Base-by-base conservation (phyloP, 2,329 filamentous ascomycete genomes). In the Exserohilum rostratum region DNA sequence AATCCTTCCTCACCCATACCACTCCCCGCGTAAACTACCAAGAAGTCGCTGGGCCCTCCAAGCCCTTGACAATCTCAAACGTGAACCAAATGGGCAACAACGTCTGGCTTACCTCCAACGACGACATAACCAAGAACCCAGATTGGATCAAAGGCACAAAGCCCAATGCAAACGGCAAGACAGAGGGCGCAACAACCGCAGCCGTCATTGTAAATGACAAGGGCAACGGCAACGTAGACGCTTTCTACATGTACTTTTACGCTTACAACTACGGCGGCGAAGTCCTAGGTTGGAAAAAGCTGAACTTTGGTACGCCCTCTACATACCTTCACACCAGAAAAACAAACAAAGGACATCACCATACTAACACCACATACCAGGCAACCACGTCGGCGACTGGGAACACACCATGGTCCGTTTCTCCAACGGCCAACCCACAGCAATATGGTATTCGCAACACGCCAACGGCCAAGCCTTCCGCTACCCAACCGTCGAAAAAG, bases 321-420 rank as follows among this genome's bases (percentile, higher is more conserved):
- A 13, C 31, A 10, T 17, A 13, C 38, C n/a, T n/a, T n/a, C n/a
- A n/a, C n/a, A n/a, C n/a, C n/a, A n/a, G n/a, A n/a, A n/a, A n/a
- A n/a, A n/a, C n/a, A n/a, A n/a, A n/a, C n/a, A n/a, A n/a, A n/a
- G n/a, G n/a, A n/a, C n/a, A n/a, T n/a, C n/a, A n/a, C n/a, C n/a
- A n/a, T n/a, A n/a, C n/a, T n/a, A 18, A 15, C 10, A n/a, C 13
- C 9, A 18, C 5, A 3, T 5, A 5, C 1, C 66, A 63, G 78
- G 77, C 10, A 80, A 87, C 67, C 87, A 89, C 67, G 82, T 89
- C 27, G 87, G 86, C 7, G 85, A 87, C 66, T 87, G 84, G 85
- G 86, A 88, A 66, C 85, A 88, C 69, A 86, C 83, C 50, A 87
- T 87, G 85, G 77, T 90, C 29, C 85, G 87, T 10, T 90, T 90